A percentile compares a stretch with the other conserved stretches of the same genome.
Evolutionary conservation across 2,329 filamentous ascomycete species (phyloP).

Genomic region (Beauveria varroae): DNA sequence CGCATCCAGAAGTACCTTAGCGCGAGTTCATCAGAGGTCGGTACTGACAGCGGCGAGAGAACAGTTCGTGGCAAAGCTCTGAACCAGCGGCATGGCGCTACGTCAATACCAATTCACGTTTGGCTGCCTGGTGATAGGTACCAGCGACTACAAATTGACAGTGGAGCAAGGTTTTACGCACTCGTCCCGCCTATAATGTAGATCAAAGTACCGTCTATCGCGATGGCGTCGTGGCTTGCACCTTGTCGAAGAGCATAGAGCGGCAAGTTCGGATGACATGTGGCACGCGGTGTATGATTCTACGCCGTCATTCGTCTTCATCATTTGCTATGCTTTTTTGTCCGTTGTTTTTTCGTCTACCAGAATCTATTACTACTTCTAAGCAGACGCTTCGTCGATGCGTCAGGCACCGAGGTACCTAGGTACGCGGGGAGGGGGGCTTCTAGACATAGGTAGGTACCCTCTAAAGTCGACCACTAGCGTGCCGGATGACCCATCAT

Average conservation of each 20-base stretch:
- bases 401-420: no score
- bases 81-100: slow-evolving; percentile 3
- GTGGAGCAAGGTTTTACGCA: no score
- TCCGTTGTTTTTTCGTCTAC: not conserved
- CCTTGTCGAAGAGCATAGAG: no score
- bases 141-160: not conserved
- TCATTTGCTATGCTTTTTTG: not conserved
- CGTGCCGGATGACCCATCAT: no score
- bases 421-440: no score
- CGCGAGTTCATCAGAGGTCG: not conserved
- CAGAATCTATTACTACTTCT: not conserved
- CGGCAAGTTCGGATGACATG: no score
- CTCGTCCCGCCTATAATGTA: not conserved
- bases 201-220: not conserved
- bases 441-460: no score
- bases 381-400: not conserved
- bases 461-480: no score
- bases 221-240: not conserved
- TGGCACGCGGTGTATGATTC: not conserved
- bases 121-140: not conserved
- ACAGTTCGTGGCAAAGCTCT: not conserved
- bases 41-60: not conserved
- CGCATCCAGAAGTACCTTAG: not conserved
- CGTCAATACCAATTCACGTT: not conserved
- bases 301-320: not conserved